phyloP scores from a whole-genome alignment of 768 basidiomycete genomes.

The Mycena metata region DNA sequence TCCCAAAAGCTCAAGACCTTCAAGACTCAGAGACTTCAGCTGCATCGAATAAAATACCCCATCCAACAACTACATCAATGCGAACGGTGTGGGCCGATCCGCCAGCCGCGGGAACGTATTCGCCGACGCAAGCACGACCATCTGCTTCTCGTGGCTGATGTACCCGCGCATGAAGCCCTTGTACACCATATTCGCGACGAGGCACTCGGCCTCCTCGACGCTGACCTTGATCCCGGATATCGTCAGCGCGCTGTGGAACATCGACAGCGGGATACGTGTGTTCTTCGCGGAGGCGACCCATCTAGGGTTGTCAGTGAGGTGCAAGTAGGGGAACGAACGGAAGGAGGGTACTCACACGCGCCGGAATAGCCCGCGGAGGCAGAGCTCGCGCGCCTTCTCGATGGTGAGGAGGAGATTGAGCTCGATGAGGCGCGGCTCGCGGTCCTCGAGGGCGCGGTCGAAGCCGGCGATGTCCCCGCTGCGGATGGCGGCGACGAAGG shows the following conservation, averaged over 20 bases:
- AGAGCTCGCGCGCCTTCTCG: slow-evolving; percentile 90
- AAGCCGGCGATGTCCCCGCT: slow-evolving; percentile 84
- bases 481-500: slow-evolving; percentile 86
- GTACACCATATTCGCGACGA: slow-evolving; percentile 95
- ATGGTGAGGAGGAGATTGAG: slow-evolving; percentile 89
- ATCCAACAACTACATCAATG: slow-evolving; percentile 45
- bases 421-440: slow-evolving; percentile 83
- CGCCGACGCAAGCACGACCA: slow-evolving; percentile 87
- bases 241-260: slow-evolving; percentile 83
- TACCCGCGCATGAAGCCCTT: slow-evolving; percentile 95
- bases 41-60: too few relatives aligned
- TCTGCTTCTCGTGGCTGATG: slow-evolving; percentile 95
- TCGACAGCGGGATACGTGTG: slow-evolving; percentile 83
- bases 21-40: too few relatives aligned
- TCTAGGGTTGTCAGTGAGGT: slow-evolving; percentile 52
- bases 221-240: slow-evolving; percentile 76
- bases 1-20: neutral
- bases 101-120: slow-evolving; percentile 86
- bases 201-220: slow-evolving; percentile 90
- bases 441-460: slow-evolving; percentile 79
- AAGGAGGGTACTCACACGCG: slow-evolving; percentile 68
- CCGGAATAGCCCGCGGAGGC: slow-evolving; percentile 85
- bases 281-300: slow-evolving; percentile 84
- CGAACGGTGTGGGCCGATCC: slow-evolving; percentile 71
- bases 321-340: slow-evolving; percentile 10